Evolutionary conservation across 2,329 filamentous ascomycete genomes (phyloP).

Genomic region (Cladosporium sp.): DNA sequence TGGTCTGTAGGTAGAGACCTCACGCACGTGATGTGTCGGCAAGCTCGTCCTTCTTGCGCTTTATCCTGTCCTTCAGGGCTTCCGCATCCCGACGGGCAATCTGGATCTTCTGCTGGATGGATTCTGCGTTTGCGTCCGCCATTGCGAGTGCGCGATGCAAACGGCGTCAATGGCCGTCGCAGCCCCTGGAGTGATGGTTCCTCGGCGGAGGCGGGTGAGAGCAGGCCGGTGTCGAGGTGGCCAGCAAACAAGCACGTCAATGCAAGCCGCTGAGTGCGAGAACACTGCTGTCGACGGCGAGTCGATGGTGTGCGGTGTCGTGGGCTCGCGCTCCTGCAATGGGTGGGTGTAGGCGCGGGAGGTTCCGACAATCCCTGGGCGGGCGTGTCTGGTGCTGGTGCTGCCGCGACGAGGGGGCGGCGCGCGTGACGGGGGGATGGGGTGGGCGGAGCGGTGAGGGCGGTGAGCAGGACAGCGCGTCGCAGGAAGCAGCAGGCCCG

Average conservation of each 20-base stretch:
- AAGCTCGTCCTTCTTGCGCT: conserved; percentile 99
- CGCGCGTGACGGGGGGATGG: background rate
- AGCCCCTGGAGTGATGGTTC: conserved; percentile 16
- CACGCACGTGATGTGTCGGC: conserved; percentile 93
- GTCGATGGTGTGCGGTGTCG: background rate
- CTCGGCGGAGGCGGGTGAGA: background rate
- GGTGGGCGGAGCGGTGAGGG: background rate
- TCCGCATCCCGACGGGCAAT: conserved; percentile 96
- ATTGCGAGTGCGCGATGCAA: conserved; percentile 32
- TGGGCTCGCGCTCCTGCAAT: conserved; percentile 8
- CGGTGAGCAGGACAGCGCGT: conserved; percentile 8
- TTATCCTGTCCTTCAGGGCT: conserved; percentile 96
- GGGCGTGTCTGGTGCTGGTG: conserved; percentile 7
- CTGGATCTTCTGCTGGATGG: conserved; percentile 70
- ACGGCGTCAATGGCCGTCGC: conserved; percentile 21
- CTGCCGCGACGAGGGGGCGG: conserved; percentile 14
- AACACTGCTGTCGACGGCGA: background rate
- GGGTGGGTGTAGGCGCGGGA: conserved; percentile 6
- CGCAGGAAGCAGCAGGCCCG: conserved; percentile 1
- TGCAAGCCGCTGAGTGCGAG: conserved; percentile 2
- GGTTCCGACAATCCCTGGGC: conserved; percentile 16
- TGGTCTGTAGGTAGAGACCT: background rate
- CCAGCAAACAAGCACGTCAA: conserved; percentile 11
- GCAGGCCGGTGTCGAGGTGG: conserved; percentile 11
- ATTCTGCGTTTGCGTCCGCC: conserved; percentile 53